Conservation (phyloP, 2,329 filamentous ascomycete species). For the Aspergillus sclerotialis region DNA sequence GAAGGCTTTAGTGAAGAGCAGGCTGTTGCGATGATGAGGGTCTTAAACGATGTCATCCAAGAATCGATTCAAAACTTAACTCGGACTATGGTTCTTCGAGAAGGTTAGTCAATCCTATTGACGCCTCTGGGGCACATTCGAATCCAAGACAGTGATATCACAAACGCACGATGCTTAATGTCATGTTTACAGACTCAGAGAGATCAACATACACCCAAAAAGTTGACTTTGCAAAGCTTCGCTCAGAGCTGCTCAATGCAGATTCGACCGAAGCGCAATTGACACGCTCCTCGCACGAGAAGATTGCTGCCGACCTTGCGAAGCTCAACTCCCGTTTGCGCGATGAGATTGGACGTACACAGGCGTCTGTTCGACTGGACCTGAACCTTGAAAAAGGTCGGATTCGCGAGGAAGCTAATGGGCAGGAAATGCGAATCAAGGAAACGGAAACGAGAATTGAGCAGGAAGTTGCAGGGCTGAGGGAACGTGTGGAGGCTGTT, state of each 20-base stretch:
- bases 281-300: constrained; percentile 83
- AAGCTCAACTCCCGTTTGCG: constrained; percentile 84
- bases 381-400: constrained; percentile 94
- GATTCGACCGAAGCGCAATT: constrained; percentile 87
- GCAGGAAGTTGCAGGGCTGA: constrained; percentile 84
- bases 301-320: constrained; percentile 86
- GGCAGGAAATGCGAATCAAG: constrained; percentile 95
- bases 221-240: constrained; percentile 95
- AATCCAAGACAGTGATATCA: background rate
- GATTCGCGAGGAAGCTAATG: constrained; percentile 91
- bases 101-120: constrained; percentile 54
- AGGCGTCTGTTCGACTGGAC: constrained; percentile 86
- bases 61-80: constrained; percentile 98
- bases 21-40: constrained; percentile 96
- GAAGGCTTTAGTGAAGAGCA: constrained; percentile 96
- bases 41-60: constrained; percentile 92
- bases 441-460: constrained; percentile 98
- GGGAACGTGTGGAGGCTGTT: constrained; percentile 90
- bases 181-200: constrained; percentile 35
- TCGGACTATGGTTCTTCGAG: constrained; percentile 92
- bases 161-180: constrained; percentile 1
- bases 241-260: constrained; percentile 84
- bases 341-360: constrained; percentile 90
- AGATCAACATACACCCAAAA: constrained; percentile 66
- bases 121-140: background rate